Evolutionary conservation across 805 yeast genomes (phyloP), one percentile per base, ranked within the genome.

Genomic region (Candida ovalis): DNA sequence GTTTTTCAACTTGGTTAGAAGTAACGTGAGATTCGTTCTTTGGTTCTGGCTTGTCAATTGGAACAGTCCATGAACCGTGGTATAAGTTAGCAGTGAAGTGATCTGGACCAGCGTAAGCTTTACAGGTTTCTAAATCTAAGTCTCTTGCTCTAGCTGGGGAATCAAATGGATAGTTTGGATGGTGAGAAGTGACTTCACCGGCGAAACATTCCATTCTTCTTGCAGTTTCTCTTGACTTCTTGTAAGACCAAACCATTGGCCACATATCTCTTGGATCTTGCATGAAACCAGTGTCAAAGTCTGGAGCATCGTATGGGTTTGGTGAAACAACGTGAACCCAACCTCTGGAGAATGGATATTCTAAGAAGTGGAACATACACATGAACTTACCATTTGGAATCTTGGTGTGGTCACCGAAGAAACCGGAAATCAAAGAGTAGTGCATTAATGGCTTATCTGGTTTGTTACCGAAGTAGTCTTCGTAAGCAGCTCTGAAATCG

Each of bases 391-490:
- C 64, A 35, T 53, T 52, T 40, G 63, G 57, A 41, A 60, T 57
- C 56, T 58, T 60, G 52, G 64, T 60, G 57, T 60, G 64, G 54
- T 60, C 64, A 49, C 64, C 64, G 36, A 60, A 60, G 61, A 55
- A 60, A 39, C 64, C 64, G 35, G 64, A 57, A 44, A 60, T 60
- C 43, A 60, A 55, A 32, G 64, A 60, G 53, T 60, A 60, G 54
- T 60, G 64, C 62, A 60, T 60, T 51, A 60, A 48, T 41, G 64
- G 64, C 57, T 60, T 60, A 54, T 60, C 64, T 47, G 64, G 64
- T 51, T 60, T 60, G 57, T 55, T 49, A 24, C 49, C 59, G 37
- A 60, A 60, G 58, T 60, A 60, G 44, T 59, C 63, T 15, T 48
- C 59, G 49, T 53, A 60, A 40, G 56, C 62, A 32, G 52, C 46